Evolutionary conservation across 345 rosid species (phyloP), one percentile per base, ranked within the genome.

Genomic region (Camelina sativa): DNA sequence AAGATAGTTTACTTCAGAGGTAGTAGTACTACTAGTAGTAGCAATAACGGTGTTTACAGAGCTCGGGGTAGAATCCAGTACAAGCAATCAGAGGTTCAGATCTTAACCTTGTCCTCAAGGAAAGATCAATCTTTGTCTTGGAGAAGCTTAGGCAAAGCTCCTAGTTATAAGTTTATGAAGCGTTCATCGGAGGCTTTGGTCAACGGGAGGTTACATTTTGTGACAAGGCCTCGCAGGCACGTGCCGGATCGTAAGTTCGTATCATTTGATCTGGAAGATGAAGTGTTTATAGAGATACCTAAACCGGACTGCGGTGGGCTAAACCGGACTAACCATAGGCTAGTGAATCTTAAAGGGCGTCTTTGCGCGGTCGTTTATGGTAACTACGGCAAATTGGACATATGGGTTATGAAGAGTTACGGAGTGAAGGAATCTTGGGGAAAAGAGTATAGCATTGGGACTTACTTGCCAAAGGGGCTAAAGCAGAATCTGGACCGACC

Each of bases 341-440:
- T 88, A 30, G 81, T 81, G 12, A 88, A 76, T 12, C 80, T 91
- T 2, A 76, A 68, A 66, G 91, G 89, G 3, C 85, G 90, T 69
- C 87, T 94, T 8, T 80, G 86, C 3, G 97, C 93, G 2, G 79
- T 84, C 2, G 95, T 85, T 38, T 84, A 83, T 70, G 88, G 96
- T 19, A 87, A 83, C 70, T 86, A 89, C 59, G 84, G 88, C 72
- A 86, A 85, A 80, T 19, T 91, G 79, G 98, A 91, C 79, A 87
- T 91, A 17, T 94, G 98, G 98, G 87, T 85, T 0, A 91, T 93
- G 98, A 89, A 84, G 79, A 85, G 71, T 25, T 89, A 91, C 62
- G 74, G 84, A 47, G 88, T 69, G 65, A 86, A 85, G 41, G 93
- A 84, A 40, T 89, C 98, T 5, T 93, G 98, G 98, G 68, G 72